Evolutionary conservation across 1,284 basidiomycete species (phyloP), one percentile per base, ranked within the genome.

Genomic region (Bondarzewia mesenterica): DNA sequence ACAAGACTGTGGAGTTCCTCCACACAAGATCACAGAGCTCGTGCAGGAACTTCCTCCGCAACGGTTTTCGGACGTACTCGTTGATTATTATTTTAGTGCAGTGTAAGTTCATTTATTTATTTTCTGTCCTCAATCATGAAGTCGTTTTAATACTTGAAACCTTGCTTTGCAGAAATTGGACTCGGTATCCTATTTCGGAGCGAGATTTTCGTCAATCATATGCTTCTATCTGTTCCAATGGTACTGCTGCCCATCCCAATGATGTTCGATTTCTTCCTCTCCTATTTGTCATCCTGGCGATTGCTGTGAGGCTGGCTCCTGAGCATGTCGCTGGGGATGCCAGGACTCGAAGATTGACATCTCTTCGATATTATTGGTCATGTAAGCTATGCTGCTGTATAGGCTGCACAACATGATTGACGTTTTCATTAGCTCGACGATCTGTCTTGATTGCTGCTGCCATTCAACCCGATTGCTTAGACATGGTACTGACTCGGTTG

Each of bases 221-320:
- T 63, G 75, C 82, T 39, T 85, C 90, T 23, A 73, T 96, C 41
- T 87, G 85, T 60, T 71, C 80, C 16, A 85, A 87, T 57, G 82
- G 86, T 15, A 75, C 77, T 16, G 77, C 79, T 47, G 78, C 85
- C 6, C 88, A 91, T 56, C 87, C 92, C 0, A 81, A 82, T 52
- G 87, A 93, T 59, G 80, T 93, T 54, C 82, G 90, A 35, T 95
- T 94, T 62, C 73, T 97, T 1, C 91, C 93, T 1, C 73, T 96
- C 16, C 73, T 97, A 21, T 97, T 95, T 62, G 90, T 94, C 39
- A 88, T 97, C 4, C 74, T 97, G n/a, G 93, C 94, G 5, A 92
- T 93, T 49, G 79, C 93, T 20, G 87, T 87, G 18, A 74, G 92
- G 50, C 71, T 93, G 15, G 87, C 91, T 5, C 92, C 93, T 1